Evolutionary conservation across 495 filamentous ascomycete genomes (phyloP), one percentile per base, ranked within the genome.

Genomic region (Xylaria palmicola): DNA sequence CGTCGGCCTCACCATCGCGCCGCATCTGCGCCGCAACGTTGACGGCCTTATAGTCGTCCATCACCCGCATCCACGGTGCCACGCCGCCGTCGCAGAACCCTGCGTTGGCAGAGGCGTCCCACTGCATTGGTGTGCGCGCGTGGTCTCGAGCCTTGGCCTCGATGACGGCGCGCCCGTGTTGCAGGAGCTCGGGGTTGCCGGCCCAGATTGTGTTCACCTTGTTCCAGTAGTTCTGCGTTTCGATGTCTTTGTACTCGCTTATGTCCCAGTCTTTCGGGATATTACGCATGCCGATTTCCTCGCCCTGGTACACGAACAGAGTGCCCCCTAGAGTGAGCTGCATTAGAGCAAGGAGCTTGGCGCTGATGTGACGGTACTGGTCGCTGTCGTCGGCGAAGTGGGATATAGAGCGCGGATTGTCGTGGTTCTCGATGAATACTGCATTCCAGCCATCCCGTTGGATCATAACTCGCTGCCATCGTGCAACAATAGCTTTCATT

Each of bases 221-320:
- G 26, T 80, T 68, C 81, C 81, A 87, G 59, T 85, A 85, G 55
- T 87, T 88, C 1, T 81, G 71, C 34, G 82, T 83, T 52, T 86
- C 85, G 44, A 88, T 76, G 58, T 90, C 87, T 59, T 84, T 85
- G 70, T 85, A 89, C 56, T 81, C 79, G 7, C 81, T 79, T 17
- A 86, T 81, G 3, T 70, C 74, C 87, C 87, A 89, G 4, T 73
- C 68, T 1, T 62, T 59, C 0, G 87, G 85, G 1, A 82, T 79
- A 64, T 89, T 89, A 4, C 76, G 74, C 76, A 88, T 86, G 0
- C 85, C 87, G 0, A 89, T 62, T 66, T 90, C 87, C 62, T 90
- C 83, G n/a, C 87, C 87, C 65, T 90, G 86, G 62, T 87, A 89
- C 1, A 90, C 69, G 57, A 86, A 90, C 4, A 86, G 76, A 0